Base-by-base conservation (phyloP, 2,329 filamentous ascomycete genomes). In the Setomelanomma holmii region DNA sequence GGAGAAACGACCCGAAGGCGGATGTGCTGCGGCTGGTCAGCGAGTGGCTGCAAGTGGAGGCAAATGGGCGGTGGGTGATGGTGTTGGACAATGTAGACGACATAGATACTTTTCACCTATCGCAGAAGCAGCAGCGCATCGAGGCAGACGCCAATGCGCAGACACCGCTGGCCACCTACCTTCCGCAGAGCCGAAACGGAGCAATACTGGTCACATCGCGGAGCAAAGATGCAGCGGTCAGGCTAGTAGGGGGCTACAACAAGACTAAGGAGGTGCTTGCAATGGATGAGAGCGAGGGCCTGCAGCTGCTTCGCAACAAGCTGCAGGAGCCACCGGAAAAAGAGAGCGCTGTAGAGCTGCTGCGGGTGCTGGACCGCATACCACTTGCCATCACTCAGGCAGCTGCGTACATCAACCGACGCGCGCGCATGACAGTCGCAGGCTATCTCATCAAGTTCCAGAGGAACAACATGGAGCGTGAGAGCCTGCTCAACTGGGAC, bases 381-480 rank as follows among this genome's bases (percentile, higher is more conserved):
- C 56, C 56, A 11, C 56, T 59, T 35, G 53, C 56, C n/a, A 56
- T 56, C n/a, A 34, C 60, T 1, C 68, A 74, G 45, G 72, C 72
- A 3, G 65, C 68, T 30, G 63, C 67, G 5, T 75, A 72, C 51
- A 75, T 75, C 43, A 54, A 53, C 20, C 51, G 45, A 20, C 49
- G 54, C 14, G 48, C 58, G 30, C 58, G 57, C n/a, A 55, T 41
- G 38, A 55, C 57, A 11, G 45, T 64, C 4, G 19, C 51, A 19
- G 2, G 53, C 22, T 83, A 82, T 49, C 55, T 82, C 4, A 49
- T 67, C 5, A 56, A 75, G 4, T 76, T 82, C 53, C 61, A 55
- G 4, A 49, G 66, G 36, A 75, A 66, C 58, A 66, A 75, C 24
- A 38, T 52, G 38, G 66, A 69, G 14, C 61, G 57, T 52, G 55